Percentiles rank a stretch among this genome's conserved stretches.
Evolutionary conservation across 371 early-diverging fungal genomes (phyloP).

Genomic region (Blakeslea trispora): DNA sequence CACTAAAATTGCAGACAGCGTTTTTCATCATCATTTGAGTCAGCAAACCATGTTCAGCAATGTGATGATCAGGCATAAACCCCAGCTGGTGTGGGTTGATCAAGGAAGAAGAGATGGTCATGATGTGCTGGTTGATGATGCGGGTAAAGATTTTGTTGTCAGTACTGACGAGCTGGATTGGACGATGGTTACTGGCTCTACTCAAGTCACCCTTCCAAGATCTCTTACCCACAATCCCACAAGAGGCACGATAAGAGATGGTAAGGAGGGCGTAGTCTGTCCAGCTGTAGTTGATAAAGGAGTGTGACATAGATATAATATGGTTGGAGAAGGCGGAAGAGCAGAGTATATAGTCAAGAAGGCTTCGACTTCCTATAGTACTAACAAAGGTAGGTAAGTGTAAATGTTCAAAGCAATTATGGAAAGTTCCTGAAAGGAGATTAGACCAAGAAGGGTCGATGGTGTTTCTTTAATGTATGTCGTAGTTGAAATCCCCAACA

Average conservation of each 20-base stretch:
- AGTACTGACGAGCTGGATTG: conserved; percentile 13
- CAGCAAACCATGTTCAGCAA: no score
- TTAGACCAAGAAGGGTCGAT: not conserved
- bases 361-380: not conserved
- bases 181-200: conserved; percentile 22
- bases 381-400: not conserved
- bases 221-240: not conserved
- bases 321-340: not conserved
- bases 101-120: not conserved
- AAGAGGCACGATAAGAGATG: not conserved
- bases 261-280: not conserved
- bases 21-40: conserved; percentile 1
- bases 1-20: no score
- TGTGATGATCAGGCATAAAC: not conserved
- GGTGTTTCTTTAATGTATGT: not conserved
- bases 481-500: not conserved
- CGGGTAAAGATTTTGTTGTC: conserved; percentile 17
- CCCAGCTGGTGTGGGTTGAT: not conserved
- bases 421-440: not conserved
- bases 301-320: not conserved
- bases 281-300: conserved; percentile 1
- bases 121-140: conserved; percentile 10
- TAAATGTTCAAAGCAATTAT: not conserved
- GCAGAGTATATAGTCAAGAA: not conserved
- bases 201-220: conserved; percentile 5